phyloP scores from a whole-genome alignment of 2,329 filamentous ascomycete genomes.

The Arthrobotrys pseudoclavata region DNA sequence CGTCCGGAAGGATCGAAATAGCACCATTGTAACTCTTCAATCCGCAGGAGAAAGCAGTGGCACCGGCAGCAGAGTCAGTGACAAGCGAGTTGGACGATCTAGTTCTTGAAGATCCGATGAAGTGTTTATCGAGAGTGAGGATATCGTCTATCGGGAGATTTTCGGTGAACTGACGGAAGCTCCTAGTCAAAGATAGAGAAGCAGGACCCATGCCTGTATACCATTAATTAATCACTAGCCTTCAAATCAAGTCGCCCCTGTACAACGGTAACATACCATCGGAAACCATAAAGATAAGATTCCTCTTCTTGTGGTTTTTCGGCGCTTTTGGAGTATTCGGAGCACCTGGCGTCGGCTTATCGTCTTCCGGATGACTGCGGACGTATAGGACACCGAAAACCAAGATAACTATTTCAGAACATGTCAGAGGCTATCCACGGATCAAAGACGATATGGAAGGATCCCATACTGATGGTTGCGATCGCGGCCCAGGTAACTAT shows the following conservation, averaged over 20 bases:
- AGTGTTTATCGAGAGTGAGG: slow-evolving; percentile 84
- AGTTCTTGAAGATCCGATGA: slow-evolving; percentile 91
- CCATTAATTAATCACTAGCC: neutral
- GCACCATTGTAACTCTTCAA: slow-evolving; percentile 97
- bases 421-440: slow-evolving; percentile 65
- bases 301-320: slow-evolving; percentile 75
- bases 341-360: slow-evolving; percentile 65
- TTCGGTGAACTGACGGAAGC: slow-evolving; percentile 83
- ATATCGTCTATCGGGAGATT: slow-evolving; percentile 80
- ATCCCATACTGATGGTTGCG: slow-evolving; percentile 62
- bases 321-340: slow-evolving; percentile 64
- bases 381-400: slow-evolving; percentile 62
- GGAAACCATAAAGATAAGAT: slow-evolving; percentile 98
- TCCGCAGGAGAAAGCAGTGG: slow-evolving; percentile 94
- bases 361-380: slow-evolving; percentile 63
- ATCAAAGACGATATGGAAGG: slow-evolving; percentile 47
- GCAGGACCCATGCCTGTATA: slow-evolving; percentile 84
- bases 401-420: slow-evolving; percentile 59
- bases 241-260: neutral
- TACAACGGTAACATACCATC: slow-evolving; percentile 73
- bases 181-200: slow-evolving; percentile 86
- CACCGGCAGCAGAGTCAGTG: slow-evolving; percentile 96
- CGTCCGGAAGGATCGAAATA: slow-evolving; percentile 88
- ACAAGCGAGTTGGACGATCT: slow-evolving; percentile 86
- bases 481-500: slow-evolving; percentile 61